Base-by-base conservation (phyloP, 2,329 filamentous ascomycete genomes). In the Cercospora sp. region DNA sequence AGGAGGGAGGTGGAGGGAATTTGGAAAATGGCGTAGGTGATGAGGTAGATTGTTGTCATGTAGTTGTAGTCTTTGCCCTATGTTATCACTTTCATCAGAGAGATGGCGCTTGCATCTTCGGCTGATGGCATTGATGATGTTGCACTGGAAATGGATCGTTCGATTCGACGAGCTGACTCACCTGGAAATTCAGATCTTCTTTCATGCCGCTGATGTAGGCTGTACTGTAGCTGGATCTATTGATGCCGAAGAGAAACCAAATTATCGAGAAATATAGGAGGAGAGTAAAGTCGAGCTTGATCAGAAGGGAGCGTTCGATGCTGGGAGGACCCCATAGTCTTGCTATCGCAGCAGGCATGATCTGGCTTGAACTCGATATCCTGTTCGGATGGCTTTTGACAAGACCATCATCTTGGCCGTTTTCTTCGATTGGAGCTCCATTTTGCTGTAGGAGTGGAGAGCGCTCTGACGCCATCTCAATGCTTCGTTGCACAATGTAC, bases 181-280 rank as follows among this genome's bases (percentile, higher is more conserved):
- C 84, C 6, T 76, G 73, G 69, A 85, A 84, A 53, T 74, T 69
- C 5, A 86, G 77, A 58, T 85, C 83, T 68, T 86, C 83, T 69
- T 84, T 83, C 83, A 85, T 85, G 30, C 84, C 84, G 20, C 81
- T 83, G 8, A 86, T 83, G 74, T 86, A 86, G 59, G 84, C 84
- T 0, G 79, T 81, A 33, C 73, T 79, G 68, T 83, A 83, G 69
- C 79, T 81, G 30, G 82, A 78, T 10, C 82, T 77, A 5, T 81
- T 82, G 60, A 83, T 77, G 30, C 82, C 82, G 65, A 83, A 83
- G 3, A 83, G 74, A 61, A 83, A 83, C 82, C 81, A 83, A n/a
- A 83, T 80, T 12, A 83, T 72, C 0, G 81, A 82, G 69, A 83
- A 83, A 68, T 84, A 83, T 16, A 70, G 20, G 4, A 72, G 42